A percentile compares a stretch with the other conserved stretches of the same genome.
phyloP scores from a whole-genome alignment of 2,329 filamentous ascomycete species.

The Sarocladium strictum region DNA sequence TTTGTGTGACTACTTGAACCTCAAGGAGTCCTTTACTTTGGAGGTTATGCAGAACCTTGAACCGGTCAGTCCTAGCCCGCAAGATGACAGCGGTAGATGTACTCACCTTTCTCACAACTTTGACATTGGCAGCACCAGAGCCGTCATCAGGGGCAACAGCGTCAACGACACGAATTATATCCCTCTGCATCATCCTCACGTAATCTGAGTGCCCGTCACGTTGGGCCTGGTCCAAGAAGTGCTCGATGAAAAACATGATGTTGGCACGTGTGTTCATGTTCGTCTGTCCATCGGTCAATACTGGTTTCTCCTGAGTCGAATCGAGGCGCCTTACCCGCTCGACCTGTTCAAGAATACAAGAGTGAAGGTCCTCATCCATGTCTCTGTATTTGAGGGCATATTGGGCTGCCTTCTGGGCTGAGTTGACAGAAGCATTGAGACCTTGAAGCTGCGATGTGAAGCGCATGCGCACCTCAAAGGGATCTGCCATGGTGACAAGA shows the following conservation, averaged over 20 bases:
- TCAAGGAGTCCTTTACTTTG: conserved; percentile 67
- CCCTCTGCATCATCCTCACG: conserved; percentile 88
- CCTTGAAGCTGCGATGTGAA: conserved; percentile 88
- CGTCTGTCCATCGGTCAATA: conserved; percentile 44
- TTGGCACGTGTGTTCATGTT: conserved; percentile 97
- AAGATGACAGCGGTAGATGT: background rate
- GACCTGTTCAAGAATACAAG: conserved; percentile 92
- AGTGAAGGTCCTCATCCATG: conserved; percentile 95
- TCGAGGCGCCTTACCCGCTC: conserved; percentile 57
- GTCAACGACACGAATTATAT: conserved; percentile 87
- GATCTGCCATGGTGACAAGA: conserved; percentile 57
- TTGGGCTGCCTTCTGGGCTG: conserved; percentile 85
- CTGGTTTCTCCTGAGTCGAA: background rate
- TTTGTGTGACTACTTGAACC: conserved; percentile 67
- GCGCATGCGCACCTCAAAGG: conserved; percentile 96
- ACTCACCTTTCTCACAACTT: conserved; percentile 76
- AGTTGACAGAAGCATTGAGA: conserved; percentile 83
- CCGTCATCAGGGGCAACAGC: conserved; percentile 84
- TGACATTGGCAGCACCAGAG: conserved; percentile 86
- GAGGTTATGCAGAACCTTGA: conserved; percentile 61
- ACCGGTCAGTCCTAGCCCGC: background rate
- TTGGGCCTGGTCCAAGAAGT: conserved; percentile 80
- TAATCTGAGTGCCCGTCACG: conserved; percentile 75
- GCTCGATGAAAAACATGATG: conserved; percentile 98
- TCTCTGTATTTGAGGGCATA: conserved; percentile 93